These are phyloP conservation scores for Metschnikowia chrysomelidarum DNA, from an alignment of 805 yeast species.

Conservation along the genomic window DNA sequence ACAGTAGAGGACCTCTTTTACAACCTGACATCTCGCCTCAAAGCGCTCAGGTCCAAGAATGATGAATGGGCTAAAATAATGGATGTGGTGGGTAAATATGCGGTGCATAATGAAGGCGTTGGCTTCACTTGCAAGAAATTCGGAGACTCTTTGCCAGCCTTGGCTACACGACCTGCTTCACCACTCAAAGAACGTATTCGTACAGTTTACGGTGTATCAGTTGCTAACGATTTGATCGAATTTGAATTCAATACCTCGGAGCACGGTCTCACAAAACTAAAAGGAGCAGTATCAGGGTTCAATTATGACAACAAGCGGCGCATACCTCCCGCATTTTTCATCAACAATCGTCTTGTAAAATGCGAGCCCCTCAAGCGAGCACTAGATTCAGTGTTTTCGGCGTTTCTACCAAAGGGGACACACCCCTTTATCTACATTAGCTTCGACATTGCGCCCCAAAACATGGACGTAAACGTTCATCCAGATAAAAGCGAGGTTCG, in stretches of 20 bases:
- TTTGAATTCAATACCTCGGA: conserved; percentile 32
- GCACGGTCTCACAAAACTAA: conserved; percentile 49
- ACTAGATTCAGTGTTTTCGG: conserved; percentile 55
- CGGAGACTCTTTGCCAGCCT: conserved; percentile 69
- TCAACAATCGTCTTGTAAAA: conserved; percentile 77
- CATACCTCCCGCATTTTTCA: conserved; percentile 72
- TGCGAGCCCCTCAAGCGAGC: conserved; percentile 81
- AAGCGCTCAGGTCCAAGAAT: conserved; percentile 59
- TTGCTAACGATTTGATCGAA: conserved; percentile 63
- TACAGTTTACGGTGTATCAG: conserved; percentile 62
- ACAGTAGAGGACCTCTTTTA: conserved; percentile 86
- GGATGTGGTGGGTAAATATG: conserved; percentile 81
- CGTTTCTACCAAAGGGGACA: conserved; percentile 72
- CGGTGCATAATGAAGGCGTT: conserved; percentile 66
- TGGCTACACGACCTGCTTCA: conserved; percentile 54
- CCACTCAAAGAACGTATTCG: conserved; percentile 67
- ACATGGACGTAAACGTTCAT: conserved; percentile 90
- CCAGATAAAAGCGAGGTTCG: conserved; percentile 94
- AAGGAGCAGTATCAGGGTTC: conserved; percentile 68
- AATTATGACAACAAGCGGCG: conserved; percentile 68
- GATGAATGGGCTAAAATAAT: conserved; percentile 78
- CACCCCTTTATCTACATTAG: conserved; percentile 77
- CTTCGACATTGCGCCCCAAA: conserved; percentile 61
- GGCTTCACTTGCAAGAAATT: conserved; percentile 78
- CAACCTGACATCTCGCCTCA: conserved; percentile 76